Percentiles rank a stretch among this genome's conserved stretches.
Conservation (phyloP, 768 basidiomycete species). For the Agrocybe praecox region DNA sequence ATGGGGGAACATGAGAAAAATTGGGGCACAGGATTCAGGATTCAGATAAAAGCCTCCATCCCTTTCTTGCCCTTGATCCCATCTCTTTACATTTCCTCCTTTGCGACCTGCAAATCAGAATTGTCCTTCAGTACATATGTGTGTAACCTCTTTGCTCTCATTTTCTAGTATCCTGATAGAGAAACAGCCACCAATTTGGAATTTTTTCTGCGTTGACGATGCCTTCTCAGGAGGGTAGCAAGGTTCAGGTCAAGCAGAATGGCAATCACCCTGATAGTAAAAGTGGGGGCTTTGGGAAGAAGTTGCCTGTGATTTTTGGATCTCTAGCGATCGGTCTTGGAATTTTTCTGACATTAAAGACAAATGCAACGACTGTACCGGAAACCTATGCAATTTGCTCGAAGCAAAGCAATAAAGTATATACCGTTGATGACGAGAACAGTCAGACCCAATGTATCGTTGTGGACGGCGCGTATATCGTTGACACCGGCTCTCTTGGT, state of each 20-base stretch:
- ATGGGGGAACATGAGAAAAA: no score
- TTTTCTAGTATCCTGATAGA: no score
- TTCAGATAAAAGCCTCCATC: no score
- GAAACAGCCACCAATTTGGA: no score
- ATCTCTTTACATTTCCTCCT: no score
- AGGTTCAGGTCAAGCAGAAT: neutral
- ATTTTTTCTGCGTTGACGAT: neutral
- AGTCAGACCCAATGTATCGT: constrained; percentile 65
- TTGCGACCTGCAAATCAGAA: no score
- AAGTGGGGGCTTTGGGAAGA: neutral
- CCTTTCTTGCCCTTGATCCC: no score
- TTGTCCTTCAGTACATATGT: no score
- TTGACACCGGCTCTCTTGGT: constrained; percentile 61
- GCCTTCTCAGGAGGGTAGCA: neutral
- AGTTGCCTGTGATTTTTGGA: constrained; percentile 4
- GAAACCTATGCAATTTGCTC: constrained; percentile 66
- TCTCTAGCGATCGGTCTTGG: neutral
- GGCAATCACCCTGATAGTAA: neutral
- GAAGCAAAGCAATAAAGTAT: constrained; percentile 49
- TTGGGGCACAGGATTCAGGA: no score
- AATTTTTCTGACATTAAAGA: neutral
- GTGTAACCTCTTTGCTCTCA: no score
- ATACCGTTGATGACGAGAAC: constrained; percentile 64
- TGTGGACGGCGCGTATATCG: constrained; percentile 50
- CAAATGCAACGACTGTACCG: neutral